Conservation (phyloP, 768 basidiomycete species). For the Tricholoma bakamatsutake region DNA sequence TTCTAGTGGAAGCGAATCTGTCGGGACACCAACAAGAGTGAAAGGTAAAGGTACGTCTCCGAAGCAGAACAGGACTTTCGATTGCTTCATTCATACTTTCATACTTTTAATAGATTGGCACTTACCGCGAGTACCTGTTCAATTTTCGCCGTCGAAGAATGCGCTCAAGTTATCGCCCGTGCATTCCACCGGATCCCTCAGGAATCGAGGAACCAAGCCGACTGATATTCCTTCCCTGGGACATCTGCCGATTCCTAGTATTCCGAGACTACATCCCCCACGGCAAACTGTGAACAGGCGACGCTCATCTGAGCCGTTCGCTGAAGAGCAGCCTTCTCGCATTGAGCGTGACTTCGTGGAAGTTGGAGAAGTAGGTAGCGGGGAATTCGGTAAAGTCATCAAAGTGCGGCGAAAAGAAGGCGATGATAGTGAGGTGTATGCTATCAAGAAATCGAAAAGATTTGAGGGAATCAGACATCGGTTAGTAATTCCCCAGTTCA, state of each 20-base stretch:
- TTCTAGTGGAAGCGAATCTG: constrained; percentile 66
- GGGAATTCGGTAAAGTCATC: constrained; percentile 92
- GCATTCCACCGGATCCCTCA: constrained; percentile 56
- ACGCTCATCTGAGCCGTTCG: constrained; percentile 33
- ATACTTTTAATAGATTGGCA: constrained; percentile 43
- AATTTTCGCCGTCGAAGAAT: constrained; percentile 42
- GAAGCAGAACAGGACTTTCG: constrained; percentile 7
- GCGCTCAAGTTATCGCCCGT: constrained; percentile 31
- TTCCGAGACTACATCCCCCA: constrained; percentile 11
- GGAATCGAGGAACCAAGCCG: constrained; percentile 41
- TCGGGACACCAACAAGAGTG: constrained; percentile 57
- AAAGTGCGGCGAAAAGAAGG: constrained; percentile 68
- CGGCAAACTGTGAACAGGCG: constrained; percentile 11
- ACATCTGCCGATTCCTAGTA: constrained; percentile 15
- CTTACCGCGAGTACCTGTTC: constrained; percentile 41
- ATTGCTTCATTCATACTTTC: neutral
- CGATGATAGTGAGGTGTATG: constrained; percentile 53
- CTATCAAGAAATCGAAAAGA: constrained; percentile 91
- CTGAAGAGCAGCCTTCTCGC: constrained; percentile 51
- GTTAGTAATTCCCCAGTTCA: constrained; percentile 38
- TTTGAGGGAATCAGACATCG: constrained; percentile 90
- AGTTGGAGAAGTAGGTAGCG: constrained; percentile 78
- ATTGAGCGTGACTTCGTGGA: constrained; percentile 81
- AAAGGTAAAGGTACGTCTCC: constrained; percentile 40
- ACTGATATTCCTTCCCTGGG: constrained; percentile 29